These are phyloP conservation scores for Yamadazyma laniorum DNA, from an alignment of 805 yeast genomes.

Conservation along the genomic window DNA sequence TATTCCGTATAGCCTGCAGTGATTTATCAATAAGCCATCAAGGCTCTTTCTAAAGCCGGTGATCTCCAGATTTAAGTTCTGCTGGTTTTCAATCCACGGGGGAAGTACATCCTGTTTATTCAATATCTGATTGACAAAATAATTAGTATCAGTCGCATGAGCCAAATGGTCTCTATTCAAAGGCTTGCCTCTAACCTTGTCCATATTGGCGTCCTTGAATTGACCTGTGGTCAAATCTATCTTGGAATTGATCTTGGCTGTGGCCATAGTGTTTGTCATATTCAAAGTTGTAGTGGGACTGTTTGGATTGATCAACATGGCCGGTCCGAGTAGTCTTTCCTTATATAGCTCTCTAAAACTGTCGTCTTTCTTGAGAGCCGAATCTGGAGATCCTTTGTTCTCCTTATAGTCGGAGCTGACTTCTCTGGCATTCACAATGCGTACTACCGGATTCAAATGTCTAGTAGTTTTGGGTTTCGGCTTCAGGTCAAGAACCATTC, in stretches of 20 bases:
- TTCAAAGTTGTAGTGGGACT: constrained; percentile 46
- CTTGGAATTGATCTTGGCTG: constrained; percentile 65
- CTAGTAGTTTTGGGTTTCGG: constrained; percentile 18
- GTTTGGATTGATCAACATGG: constrained; percentile 42
- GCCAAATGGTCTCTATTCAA: constrained; percentile 51
- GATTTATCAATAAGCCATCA: constrained; percentile 27
- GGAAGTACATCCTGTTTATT: constrained; percentile 76
- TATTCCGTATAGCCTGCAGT: constrained; percentile 25
- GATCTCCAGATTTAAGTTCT: constrained; percentile 63
- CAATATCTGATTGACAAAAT: constrained; percentile 74
- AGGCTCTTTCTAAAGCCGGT: constrained; percentile 45
- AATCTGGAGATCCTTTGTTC: constrained; percentile 14
- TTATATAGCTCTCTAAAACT: constrained; percentile 59
- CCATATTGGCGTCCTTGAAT: constrained; percentile 54
- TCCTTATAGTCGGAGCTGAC: constrained; percentile 61
- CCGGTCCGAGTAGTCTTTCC: constrained; percentile 62
- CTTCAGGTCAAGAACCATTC: constrained; percentile 33
- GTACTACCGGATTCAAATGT: constrained; percentile 24
- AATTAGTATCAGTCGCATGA: constrained; percentile 62
- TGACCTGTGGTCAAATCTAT: constrained; percentile 66
- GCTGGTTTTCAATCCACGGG: constrained; percentile 83
- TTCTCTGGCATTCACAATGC: constrained; percentile 59
- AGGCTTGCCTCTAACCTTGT: constrained; percentile 56
- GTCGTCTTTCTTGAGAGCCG: constrained; percentile 36
- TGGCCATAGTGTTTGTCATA: constrained; percentile 65